Conservation (phyloP, 1,284 basidiomycete genomes). For the Vanrija pseudolonga region DNA sequence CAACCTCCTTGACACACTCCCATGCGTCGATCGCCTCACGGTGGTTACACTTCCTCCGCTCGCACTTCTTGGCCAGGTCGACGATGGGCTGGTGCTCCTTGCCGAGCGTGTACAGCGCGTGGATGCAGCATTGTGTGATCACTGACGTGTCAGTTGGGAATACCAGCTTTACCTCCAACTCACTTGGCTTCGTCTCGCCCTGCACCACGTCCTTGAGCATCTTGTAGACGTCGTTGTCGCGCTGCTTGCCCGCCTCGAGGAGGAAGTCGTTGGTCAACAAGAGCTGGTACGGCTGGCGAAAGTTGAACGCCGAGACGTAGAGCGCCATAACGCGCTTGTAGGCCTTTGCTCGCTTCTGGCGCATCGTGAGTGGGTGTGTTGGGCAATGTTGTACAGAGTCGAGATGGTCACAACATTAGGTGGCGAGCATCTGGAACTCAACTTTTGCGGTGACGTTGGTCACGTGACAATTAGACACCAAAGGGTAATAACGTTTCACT, state of each 20-base stretch:
- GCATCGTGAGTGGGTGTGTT: constrained; percentile 56
- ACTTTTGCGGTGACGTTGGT: neutral
- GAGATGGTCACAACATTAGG: no score
- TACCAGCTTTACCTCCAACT: constrained; percentile 43
- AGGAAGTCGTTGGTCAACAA: constrained; percentile 83
- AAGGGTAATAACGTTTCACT: no score
- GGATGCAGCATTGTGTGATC: constrained; percentile 94
- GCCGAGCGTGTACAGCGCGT: constrained; percentile 79
- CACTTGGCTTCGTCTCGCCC: constrained; percentile 82
- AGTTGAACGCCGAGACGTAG: constrained; percentile 79
- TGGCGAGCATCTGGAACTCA: no score
- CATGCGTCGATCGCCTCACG: constrained; percentile 71
- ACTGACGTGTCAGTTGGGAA: constrained; percentile 54
- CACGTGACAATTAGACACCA: no score
- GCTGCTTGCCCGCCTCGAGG: constrained; percentile 60
- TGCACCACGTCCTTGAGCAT: constrained; percentile 72
- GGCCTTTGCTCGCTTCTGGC: constrained; percentile 86
- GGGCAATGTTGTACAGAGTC: neutral
- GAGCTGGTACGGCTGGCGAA: constrained; percentile 85
- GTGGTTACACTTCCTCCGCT: constrained; percentile 92
- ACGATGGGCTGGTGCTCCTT: constrained; percentile 64
- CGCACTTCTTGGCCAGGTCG: constrained; percentile 86
- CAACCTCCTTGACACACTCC: constrained; percentile 76
- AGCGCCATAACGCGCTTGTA: constrained; percentile 88
- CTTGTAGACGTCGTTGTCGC: constrained; percentile 59